phyloP scores from a whole-genome alignment of 306 rosid genomes.

The Cicer chorassanicum region DNA sequence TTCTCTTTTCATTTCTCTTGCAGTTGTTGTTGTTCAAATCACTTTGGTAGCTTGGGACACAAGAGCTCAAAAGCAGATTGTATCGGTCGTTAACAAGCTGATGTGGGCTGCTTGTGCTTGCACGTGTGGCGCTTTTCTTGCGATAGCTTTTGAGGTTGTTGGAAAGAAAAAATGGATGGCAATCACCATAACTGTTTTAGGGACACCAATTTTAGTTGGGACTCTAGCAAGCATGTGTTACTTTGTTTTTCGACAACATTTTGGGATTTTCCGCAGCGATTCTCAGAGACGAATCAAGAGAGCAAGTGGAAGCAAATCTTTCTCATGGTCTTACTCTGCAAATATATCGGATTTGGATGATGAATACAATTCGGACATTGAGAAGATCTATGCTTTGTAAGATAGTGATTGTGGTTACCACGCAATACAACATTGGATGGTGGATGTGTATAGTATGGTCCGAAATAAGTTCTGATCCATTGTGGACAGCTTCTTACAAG shows the following conservation, averaged over 20 bases:
- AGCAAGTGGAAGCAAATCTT: conserved; percentile 85
- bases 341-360: conserved; percentile 82
- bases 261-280: conserved; percentile 63
- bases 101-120: conserved; percentile 99
- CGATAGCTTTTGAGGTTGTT: conserved; percentile 79
- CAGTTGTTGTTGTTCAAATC: conserved; percentile 96
- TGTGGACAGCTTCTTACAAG: not conserved
- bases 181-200: conserved; percentile 67
- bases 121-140: conserved; percentile 86
- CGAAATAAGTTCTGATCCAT: not conserved
- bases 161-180: conserved; percentile 87
- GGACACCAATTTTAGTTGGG: conserved; percentile 77
- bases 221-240: conserved; percentile 90
- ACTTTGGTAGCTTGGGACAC: conserved; percentile 99
- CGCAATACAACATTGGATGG: not conserved
- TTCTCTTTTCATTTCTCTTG: conserved; percentile 89
- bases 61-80: conserved; percentile 85
- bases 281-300: conserved; percentile 86
- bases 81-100: conserved; percentile 89
- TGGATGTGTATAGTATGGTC: conserved; percentile 1
- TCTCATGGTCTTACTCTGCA: conserved; percentile 90
- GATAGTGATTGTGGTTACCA: conserved; percentile 2
- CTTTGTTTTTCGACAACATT: conserved; percentile 88
- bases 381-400: conserved; percentile 81
- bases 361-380: conserved; percentile 79